Evolutionary conservation across 345 rosid species (phyloP).

Genomic region (Syzygium aromaticum): DNA sequence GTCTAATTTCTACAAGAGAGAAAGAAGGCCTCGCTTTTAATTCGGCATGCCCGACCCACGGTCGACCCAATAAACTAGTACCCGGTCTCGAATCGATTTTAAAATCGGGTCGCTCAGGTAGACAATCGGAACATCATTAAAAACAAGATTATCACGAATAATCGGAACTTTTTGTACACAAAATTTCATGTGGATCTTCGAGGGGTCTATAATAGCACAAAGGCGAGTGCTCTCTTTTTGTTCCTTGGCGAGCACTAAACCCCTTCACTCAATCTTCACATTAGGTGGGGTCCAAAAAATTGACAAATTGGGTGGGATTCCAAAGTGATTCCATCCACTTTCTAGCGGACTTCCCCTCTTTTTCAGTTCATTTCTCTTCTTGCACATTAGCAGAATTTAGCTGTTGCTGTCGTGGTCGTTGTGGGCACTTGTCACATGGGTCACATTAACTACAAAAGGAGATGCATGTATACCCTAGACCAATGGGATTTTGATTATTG

Average conservation of each 20-base stretch:
- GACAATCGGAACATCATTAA: not conserved
- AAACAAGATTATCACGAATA: not conserved
- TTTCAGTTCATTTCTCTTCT: not conserved
- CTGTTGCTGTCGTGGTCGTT: not conserved
- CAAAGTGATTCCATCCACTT: not conserved
- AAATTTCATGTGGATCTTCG: not conserved
- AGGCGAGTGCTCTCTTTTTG: not conserved
- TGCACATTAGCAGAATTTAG: not conserved
- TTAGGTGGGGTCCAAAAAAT: not conserved
- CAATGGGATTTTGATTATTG: not conserved
- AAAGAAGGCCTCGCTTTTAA: not conserved
- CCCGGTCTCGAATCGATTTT: not conserved
- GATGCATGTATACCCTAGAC: not conserved
- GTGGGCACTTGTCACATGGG: not conserved
- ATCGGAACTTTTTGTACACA: not conserved
- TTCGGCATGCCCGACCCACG: accelerated
- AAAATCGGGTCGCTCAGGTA: not conserved
- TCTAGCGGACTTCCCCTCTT: not conserved
- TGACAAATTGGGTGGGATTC: not conserved
- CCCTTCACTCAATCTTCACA: not conserved
- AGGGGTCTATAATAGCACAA: not conserved
- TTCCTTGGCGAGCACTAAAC: not conserved
- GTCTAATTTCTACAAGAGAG: not conserved
- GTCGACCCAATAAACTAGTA: not conserved
- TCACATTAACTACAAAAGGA: not conserved